Conservation (phyloP, 768 basidiomycete species). For the Glaciozyma antarctica region DNA sequence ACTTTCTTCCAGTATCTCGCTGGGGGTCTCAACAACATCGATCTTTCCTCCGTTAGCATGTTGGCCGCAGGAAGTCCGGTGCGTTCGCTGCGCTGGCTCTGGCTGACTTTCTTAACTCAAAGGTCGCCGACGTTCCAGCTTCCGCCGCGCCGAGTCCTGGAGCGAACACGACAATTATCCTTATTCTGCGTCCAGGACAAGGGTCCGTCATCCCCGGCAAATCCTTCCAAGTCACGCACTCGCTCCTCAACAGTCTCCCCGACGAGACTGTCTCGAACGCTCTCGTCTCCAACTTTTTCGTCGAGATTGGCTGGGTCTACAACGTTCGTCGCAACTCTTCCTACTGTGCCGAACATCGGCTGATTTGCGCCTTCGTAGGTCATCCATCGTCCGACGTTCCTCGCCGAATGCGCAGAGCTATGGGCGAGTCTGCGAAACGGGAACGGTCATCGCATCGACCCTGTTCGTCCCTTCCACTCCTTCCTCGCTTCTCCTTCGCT, state of each 20-base stretch:
- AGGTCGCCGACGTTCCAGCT: background rate
- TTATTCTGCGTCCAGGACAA: background rate
- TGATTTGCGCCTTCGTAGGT: background rate
- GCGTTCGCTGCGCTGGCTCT: background rate
- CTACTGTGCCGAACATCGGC: background rate
- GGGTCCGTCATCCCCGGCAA: background rate
- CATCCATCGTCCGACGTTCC: conserved; percentile 13
- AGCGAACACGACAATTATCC: background rate
- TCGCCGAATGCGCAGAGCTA: conserved; percentile 22
- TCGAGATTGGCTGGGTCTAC: background rate
- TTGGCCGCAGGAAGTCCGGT: background rate
- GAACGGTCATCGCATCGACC: conserved; percentile 19
- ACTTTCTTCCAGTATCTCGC: background rate
- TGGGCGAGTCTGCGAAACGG: conserved; percentile 1
- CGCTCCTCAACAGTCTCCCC: background rate
- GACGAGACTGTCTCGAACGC: background rate
- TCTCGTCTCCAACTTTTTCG: background rate
- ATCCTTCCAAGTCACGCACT: background rate
- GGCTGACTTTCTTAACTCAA: background rate
- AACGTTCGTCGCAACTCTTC: background rate
- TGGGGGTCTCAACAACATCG: background rate
- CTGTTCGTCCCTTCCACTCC: conserved; percentile 12
- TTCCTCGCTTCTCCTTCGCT: background rate
- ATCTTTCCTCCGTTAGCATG: background rate
- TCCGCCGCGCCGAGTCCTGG: background rate